Percentiles rank a stretch among this genome's conserved stretches.
phyloP scores from a whole-genome alignment of 352 stramenopile genomes.

The Globisporangium perplexum region DNA sequence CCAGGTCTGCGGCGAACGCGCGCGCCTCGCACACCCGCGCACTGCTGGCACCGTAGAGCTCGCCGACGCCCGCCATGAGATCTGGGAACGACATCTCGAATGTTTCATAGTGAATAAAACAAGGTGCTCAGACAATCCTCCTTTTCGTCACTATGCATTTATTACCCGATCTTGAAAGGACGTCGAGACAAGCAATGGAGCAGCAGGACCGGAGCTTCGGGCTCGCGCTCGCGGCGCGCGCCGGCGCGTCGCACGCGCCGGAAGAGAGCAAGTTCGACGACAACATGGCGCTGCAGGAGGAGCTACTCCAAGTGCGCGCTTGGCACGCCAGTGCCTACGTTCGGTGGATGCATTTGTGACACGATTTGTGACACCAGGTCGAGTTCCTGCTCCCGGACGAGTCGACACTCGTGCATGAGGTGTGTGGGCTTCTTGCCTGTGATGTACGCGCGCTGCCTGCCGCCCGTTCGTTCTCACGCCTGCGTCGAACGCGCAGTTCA shows the following conservation, averaged over 20 bases:
- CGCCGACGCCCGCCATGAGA: constrained; percentile 34
- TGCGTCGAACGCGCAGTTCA: constrained; percentile 56
- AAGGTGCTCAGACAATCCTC: background rate
- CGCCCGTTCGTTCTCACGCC: background rate
- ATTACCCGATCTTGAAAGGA: constrained; percentile 3
- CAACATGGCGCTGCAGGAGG: constrained; percentile 50
- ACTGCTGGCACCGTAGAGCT: constrained; percentile 55
- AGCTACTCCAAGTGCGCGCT: constrained; percentile 29
- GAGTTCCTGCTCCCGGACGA: constrained; percentile 54
- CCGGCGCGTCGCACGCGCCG: constrained; percentile 8
- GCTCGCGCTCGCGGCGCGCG: constrained; percentile 16
- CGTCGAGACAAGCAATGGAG: constrained; percentile 1
- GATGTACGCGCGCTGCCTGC: background rate
- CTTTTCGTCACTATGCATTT: background rate
- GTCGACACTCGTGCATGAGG: constrained; percentile 36
- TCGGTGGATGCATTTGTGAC: background rate
- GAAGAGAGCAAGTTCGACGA: constrained; percentile 58
- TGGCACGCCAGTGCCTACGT: background rate
- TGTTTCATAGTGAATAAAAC: background rate
- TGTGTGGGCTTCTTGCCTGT: constrained; percentile 8
- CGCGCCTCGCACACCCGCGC: constrained; percentile 40
- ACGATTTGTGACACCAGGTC: constrained; percentile 17
- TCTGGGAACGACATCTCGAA: constrained; percentile 21
- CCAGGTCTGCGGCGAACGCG: constrained; percentile 36
- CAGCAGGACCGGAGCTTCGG: constrained; percentile 21